phyloP scores from a whole-genome alignment of 2,329 filamentous ascomycete species.

The Claviceps pazoutovae region DNA sequence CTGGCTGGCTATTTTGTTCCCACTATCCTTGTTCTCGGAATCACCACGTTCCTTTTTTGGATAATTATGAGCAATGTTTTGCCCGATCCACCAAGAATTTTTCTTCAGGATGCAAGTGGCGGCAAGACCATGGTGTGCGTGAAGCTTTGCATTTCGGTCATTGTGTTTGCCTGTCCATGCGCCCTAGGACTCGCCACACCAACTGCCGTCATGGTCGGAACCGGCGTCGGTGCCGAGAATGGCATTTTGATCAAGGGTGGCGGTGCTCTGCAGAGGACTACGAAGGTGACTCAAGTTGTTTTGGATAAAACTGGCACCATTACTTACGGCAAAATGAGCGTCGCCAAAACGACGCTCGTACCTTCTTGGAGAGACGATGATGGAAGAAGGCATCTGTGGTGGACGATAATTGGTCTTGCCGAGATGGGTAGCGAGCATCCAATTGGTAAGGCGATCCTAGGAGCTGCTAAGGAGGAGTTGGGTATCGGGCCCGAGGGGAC shows the following conservation, averaged over 20 bases:
- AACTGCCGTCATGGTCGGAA: slow-evolving; percentile 97
- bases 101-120: slow-evolving; percentile 64
- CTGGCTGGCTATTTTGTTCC: slow-evolving; percentile 93
- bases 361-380: slow-evolving; percentile 56
- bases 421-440: slow-evolving; percentile 95
- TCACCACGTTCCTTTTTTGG: slow-evolving; percentile 79
- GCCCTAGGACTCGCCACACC: slow-evolving; percentile 91
- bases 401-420: slow-evolving; percentile 87
- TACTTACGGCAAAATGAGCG: slow-evolving; percentile 90
- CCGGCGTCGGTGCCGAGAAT: slow-evolving; percentile 88
- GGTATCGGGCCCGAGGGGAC: slow-evolving; percentile 56
- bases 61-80: slow-evolving; percentile 88
- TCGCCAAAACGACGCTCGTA: slow-evolving; percentile 56
- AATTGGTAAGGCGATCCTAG: slow-evolving; percentile 76
- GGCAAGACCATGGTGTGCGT: slow-evolving; percentile 93
- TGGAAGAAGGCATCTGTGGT: slow-evolving; percentile 68
- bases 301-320: slow-evolving; percentile 94
- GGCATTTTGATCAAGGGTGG: slow-evolving; percentile 98
- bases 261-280: slow-evolving; percentile 78
- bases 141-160: slow-evolving; percentile 95
- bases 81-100: slow-evolving; percentile 74
- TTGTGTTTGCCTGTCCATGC: slow-evolving; percentile 95
- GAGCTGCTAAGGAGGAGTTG: slow-evolving; percentile 61
- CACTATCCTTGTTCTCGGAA: slow-evolving; percentile 68
- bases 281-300: slow-evolving; percentile 78